These are phyloP conservation scores for Coemansia sp. DNA, from an alignment of 192 early-diverging fungal species.

Conservation along the genomic window DNA sequence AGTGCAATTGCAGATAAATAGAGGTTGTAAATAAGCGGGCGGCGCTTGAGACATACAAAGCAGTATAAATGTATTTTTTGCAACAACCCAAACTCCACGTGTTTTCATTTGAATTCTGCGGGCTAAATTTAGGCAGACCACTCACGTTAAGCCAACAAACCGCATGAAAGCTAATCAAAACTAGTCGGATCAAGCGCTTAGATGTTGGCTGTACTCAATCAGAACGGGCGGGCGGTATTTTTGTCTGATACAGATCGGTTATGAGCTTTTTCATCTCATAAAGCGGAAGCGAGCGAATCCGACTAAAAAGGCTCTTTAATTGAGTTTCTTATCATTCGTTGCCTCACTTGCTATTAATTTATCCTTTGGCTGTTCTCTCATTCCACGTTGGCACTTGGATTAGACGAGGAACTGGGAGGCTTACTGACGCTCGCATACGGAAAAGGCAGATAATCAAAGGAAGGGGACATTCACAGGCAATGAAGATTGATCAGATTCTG, in stretches of 20 bases:
- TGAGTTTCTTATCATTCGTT: neutral
- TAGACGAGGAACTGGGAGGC: neutral
- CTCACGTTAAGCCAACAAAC: neutral
- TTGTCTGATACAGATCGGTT: neutral
- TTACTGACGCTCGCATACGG: neutral
- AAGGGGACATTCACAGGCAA: neutral
- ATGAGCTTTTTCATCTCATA: too few species aligned
- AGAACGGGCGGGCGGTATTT: too few species aligned
- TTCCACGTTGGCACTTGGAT: neutral
- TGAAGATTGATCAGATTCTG: conserved; percentile 50
- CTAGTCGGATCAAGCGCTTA: too few species aligned
- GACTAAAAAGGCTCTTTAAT: too few species aligned
- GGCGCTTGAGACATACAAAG: too few species aligned
- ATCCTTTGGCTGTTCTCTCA: neutral
- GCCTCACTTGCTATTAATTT: neutral
- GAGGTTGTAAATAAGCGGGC: too few species aligned
- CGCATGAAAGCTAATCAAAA: neutral
- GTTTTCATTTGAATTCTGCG: neutral
- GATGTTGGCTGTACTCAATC: too few species aligned
- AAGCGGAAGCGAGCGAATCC: too few species aligned
- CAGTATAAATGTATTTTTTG: too few species aligned
- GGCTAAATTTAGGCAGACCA: neutral
- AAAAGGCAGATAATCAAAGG: neutral
- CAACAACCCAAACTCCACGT: too few species aligned
- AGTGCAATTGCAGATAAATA: too few species aligned